Conservation (phyloP, 495 filamentous ascomycete species). For the Chaetomium cochliodes region DNA sequence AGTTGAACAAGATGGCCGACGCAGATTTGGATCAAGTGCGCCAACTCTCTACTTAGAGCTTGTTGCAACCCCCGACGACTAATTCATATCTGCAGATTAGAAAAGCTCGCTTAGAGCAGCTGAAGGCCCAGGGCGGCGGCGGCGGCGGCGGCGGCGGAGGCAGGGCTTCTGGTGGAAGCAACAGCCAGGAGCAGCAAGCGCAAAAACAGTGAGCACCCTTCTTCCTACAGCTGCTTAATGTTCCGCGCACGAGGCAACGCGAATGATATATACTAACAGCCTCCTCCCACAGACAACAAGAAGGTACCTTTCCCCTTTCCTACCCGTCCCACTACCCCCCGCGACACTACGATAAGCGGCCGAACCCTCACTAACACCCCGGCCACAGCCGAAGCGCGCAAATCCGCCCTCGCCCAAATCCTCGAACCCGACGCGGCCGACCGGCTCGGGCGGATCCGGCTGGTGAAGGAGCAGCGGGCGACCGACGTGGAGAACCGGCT, state of each 20-base stretch:
- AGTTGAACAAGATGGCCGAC: slow-evolving; percentile 64
- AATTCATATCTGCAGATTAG: slow-evolving; percentile 60
- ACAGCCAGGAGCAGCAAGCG: slow-evolving; percentile 50
- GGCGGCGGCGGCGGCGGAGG: slow-evolving; percentile 33
- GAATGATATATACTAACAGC: slow-evolving; percentile 19
- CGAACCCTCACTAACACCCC: background rate
- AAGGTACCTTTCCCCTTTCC: slow-evolving; percentile 48
- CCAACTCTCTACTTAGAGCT: background rate
- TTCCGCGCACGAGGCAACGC: background rate
- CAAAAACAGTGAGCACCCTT: slow-evolving; percentile 60
- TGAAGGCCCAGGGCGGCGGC: slow-evolving; percentile 64
- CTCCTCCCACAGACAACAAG: slow-evolving; percentile 55
- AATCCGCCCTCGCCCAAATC: slow-evolving; percentile 83
- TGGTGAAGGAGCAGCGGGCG: slow-evolving; percentile 92
- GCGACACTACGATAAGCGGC: too few species aligned
- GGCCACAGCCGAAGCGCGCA: slow-evolving; percentile 61
- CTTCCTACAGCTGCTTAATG: background rate
- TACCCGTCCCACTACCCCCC: too few species aligned
- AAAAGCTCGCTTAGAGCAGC: slow-evolving; percentile 84
- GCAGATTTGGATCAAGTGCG: slow-evolving; percentile 77
- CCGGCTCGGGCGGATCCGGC: slow-evolving; percentile 86
- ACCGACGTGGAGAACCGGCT: slow-evolving; percentile 87
- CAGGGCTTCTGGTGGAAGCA: slow-evolving; percentile 49
- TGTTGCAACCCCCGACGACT: background rate
- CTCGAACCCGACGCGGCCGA: slow-evolving; percentile 91